Evolutionary conservation across 2,329 filamentous ascomycete genomes (phyloP), one percentile per base, ranked within the genome.

Genomic region (Eutypella sp.): DNA sequence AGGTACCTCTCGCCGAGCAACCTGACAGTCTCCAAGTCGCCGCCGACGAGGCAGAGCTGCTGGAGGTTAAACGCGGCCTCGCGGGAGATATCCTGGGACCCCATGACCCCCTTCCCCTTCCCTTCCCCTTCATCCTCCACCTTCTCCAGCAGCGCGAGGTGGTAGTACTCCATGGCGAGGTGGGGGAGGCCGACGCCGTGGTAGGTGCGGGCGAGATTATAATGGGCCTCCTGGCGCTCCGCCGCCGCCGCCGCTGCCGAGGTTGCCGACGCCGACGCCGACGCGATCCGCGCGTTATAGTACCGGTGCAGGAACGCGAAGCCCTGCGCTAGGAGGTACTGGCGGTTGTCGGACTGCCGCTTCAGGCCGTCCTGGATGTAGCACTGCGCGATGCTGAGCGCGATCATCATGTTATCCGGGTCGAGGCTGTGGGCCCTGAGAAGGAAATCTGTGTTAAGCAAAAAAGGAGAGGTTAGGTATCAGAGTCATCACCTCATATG

Each of bases 291-390:
- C 20, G 36, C 36, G 19, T 81, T 73, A 54, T 87, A 84, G 66
- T 95, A 95, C 29, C 81, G 73, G 47, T 84, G 80, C 47, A 97
- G 68, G 58, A 96, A 96, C 0, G 84, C 74, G 42, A 96, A 76
- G 0, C 90, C 93, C 63, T 97, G 91, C 52, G 89, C 75, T 36
- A 96, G 82, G 34, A 90, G 80, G 60, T 88, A 92, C 61, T 97
- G 92, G 2, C 93, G 76, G 62, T 97, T 97, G 40, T 92, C 89
- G 0, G 86, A 84, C 64, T 95, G 89, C 2, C 92, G 80, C 65
- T 97, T 96, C 59, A 96, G 78, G 1, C 87, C 85, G 62, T 93
- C 87, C 63, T 96, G 89, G 33, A 96, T 79, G 64, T 96, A 97
- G 24, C 85, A 84, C 11, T 93, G 77, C 0, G 85, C 90, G 20